Evolutionary conservation across 1,139 yeast genomes (phyloP).

Genomic region (Nakaseomyces glabratus): DNA sequence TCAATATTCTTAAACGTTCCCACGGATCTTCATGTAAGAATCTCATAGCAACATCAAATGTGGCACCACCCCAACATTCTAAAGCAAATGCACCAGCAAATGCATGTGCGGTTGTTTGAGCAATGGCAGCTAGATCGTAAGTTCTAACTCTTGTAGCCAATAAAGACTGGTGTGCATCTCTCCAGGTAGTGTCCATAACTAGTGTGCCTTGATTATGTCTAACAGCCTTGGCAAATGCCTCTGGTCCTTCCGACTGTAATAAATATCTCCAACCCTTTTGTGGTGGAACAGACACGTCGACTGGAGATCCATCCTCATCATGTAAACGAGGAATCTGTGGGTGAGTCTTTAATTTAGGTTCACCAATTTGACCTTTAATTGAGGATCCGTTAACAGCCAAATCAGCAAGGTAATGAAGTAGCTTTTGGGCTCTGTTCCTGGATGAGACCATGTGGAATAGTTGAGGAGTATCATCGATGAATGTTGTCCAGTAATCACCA

Average conservation of each 20-base stretch:
- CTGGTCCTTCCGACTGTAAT: slow-evolving; percentile 77
- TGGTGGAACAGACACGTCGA: slow-evolving; percentile 53
- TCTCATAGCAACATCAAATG: slow-evolving; percentile 97
- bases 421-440: slow-evolving; percentile 92
- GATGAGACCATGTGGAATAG: slow-evolving; percentile 91
- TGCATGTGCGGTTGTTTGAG: slow-evolving; percentile 89
- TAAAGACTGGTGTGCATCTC: slow-evolving; percentile 99
- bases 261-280: slow-evolving; percentile 90
- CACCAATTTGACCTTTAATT: slow-evolving; percentile 89
- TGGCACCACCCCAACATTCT: slow-evolving; percentile 99
- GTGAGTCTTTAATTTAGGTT: slow-evolving; percentile 69
- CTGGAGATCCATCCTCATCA: slow-evolving; percentile 44
- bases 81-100: slow-evolving; percentile 84
- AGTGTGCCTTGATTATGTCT: slow-evolving; percentile 78
- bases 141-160: slow-evolving; percentile 97
- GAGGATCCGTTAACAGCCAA: slow-evolving; percentile 91
- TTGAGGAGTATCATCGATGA: slow-evolving; percentile 95
- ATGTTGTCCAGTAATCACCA: slow-evolving; percentile 96
- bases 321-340: slow-evolving; percentile 68
- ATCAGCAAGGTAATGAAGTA: slow-evolving; percentile 83
- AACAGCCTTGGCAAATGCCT: slow-evolving; percentile 77
- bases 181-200: slow-evolving; percentile 98
- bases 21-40: slow-evolving; percentile 98
- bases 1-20: slow-evolving; percentile 83
- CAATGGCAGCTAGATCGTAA: slow-evolving; percentile 80